Evolutionary conservation across 768 basidiomycete genomes (phyloP).

Genomic region (Tylopilus balloui): DNA sequence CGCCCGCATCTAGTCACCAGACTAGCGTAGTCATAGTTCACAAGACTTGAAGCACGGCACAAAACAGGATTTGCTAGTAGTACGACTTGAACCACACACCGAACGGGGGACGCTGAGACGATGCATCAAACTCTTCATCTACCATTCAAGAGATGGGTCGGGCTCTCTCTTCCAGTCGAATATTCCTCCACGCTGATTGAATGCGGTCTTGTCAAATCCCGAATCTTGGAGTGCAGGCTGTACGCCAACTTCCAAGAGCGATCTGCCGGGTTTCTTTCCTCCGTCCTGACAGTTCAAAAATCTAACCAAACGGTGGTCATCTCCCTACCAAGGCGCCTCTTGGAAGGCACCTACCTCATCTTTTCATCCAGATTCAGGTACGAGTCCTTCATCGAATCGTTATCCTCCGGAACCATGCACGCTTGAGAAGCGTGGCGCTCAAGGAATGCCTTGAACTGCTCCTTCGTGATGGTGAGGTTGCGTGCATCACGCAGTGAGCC

Average conservation of each 20-base stretch:
- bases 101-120: not conserved
- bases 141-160: not conserved
- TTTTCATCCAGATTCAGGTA: slow-evolving; percentile 2
- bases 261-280: slow-evolving; percentile 2
- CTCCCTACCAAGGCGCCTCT: too few species aligned
- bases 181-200: not conserved
- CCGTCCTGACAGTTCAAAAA: slow-evolving; percentile 3
- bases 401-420: slow-evolving; percentile 2
- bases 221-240: not conserved
- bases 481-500: slow-evolving; percentile 34
- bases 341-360: not conserved
- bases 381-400: slow-evolving; percentile 4
- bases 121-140: not conserved
- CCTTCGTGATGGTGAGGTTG: slow-evolving; percentile 26
- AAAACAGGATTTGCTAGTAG: not conserved
- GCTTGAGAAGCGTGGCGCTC: not conserved
- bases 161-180: slow-evolving; percentile 2
- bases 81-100: not conserved
- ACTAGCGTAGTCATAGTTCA: not conserved
- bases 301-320: not conserved
- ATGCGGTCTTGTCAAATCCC: not conserved
- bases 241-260: not conserved
- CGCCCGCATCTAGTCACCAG: not conserved
- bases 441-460: slow-evolving; percentile 1
- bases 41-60: not conserved